These are phyloP conservation scores for Beauveria scarabaeidicola DNA, from an alignment of 2,329 filamentous ascomycete genomes.

Conservation along the genomic window DNA sequence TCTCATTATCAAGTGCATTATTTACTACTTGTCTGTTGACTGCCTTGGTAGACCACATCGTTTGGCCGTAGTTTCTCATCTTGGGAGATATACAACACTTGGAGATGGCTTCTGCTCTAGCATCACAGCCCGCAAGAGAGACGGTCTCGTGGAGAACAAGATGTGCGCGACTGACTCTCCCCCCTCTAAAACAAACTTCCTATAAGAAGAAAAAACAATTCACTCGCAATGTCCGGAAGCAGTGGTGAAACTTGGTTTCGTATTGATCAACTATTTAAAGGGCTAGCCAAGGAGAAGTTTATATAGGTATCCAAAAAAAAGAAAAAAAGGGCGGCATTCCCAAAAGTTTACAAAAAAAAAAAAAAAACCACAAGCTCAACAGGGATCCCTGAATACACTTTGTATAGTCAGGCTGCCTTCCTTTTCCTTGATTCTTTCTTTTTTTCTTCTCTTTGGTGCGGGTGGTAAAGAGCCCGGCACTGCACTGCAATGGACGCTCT, in stretches of 20 bases:
- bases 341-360: conserved; percentile 1
- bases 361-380: not conserved
- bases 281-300: conserved; percentile 10
- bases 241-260: conserved; percentile 9
- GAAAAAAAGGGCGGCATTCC: conserved; percentile 1
- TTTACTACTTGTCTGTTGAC: too few species aligned
- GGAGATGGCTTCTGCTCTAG: too few species aligned
- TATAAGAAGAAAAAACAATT: not conserved
- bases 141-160: too few species aligned
- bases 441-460: conserved; percentile 11
- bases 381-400: conserved; percentile 2
- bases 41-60: too few species aligned
- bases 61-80: too few species aligned
- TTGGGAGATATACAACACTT: too few species aligned
- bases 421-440: conserved; percentile 1
- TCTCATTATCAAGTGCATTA: too few species aligned
- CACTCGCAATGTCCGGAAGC: not conserved
- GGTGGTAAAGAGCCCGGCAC: not conserved
- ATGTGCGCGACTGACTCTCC: too few species aligned
- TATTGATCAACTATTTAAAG: conserved; percentile 4
- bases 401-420: not conserved
- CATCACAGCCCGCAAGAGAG: too few species aligned
- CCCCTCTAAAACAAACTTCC: too few species aligned
- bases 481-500: not conserved
- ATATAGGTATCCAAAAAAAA: not conserved